These are phyloP conservation scores for Talaromyces islandicus DNA, from an alignment of 2,329 filamentous ascomycete species.

Conservation along the genomic window DNA sequence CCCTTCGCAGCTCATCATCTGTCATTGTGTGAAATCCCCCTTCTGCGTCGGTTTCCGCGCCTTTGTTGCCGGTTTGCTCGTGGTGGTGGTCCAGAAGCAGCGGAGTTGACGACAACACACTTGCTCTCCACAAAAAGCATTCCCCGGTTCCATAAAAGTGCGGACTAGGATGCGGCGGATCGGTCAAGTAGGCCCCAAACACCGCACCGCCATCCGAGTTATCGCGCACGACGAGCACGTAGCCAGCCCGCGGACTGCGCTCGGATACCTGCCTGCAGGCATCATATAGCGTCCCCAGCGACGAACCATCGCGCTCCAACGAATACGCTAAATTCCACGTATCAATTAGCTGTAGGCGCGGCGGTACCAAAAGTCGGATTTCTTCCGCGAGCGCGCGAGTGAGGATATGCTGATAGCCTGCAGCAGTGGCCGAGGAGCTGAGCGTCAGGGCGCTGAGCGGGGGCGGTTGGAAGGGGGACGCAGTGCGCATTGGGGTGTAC, in stretches of 20 bases:
- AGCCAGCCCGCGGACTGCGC: constrained; percentile 67
- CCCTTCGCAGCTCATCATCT: constrained; percentile 42
- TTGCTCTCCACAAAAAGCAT: constrained; percentile 84
- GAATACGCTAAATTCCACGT: constrained; percentile 84
- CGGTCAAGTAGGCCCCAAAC: constrained; percentile 92
- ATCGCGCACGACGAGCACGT: constrained; percentile 82
- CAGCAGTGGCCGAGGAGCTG: constrained; percentile 52
- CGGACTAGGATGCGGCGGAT: constrained; percentile 70
- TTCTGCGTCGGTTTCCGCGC: neutral
- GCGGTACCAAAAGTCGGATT: constrained; percentile 80
- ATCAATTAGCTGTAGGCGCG: constrained; percentile 79
- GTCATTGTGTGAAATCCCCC: constrained; percentile 15
- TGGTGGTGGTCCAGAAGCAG: constrained; percentile 16
- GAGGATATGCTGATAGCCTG: constrained; percentile 55
- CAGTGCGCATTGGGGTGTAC: constrained; percentile 51
- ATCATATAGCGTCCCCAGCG: constrained; percentile 77
- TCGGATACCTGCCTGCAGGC: constrained; percentile 63
- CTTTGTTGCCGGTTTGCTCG: constrained; percentile 23
- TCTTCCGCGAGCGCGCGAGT: constrained; percentile 76
- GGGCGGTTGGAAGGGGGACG: constrained; percentile 79
- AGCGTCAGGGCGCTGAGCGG: constrained; percentile 77
- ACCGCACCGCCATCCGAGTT: constrained; percentile 44
- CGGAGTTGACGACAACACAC: constrained; percentile 52
- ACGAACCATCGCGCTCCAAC: constrained; percentile 85
- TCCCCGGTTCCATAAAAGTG: constrained; percentile 96